Evolutionary conservation across 2,329 filamentous ascomycete species (phyloP).

Genomic region (Anthostomella pinea): DNA sequence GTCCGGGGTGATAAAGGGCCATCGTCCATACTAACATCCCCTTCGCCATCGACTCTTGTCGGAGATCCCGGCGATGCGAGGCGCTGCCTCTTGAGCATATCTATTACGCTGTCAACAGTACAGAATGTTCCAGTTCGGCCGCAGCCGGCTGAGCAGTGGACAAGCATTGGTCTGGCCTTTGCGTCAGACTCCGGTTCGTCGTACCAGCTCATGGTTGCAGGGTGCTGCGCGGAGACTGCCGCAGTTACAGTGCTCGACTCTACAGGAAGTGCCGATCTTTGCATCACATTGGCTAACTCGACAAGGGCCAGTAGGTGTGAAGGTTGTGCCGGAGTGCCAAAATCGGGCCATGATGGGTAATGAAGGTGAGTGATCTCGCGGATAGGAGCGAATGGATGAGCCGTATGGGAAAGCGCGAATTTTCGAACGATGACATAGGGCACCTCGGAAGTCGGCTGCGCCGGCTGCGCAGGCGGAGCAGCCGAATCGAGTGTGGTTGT

Average conservation of each 20-base stretch:
- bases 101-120: slow-evolving; percentile 91
- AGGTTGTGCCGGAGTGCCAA: slow-evolving; percentile 87
- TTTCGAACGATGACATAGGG: slow-evolving; percentile 83
- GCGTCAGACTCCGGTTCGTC: slow-evolving; percentile 58
- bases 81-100: slow-evolving; percentile 90
- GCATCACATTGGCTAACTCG: slow-evolving; percentile 80
- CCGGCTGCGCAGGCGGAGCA: slow-evolving; percentile 27
- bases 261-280: slow-evolving; percentile 51
- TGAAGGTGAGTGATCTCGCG: slow-evolving; percentile 93
- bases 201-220: slow-evolving; percentile 43
- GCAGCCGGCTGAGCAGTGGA: slow-evolving; percentile 95
- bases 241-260: slow-evolving; percentile 40
- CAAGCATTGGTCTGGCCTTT: slow-evolving; percentile 68
- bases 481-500: slow-evolving; percentile 42
- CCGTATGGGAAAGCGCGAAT: slow-evolving; percentile 75
- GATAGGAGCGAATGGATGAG: slow-evolving; percentile 78
- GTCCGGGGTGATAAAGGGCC: slow-evolving; percentile 30
- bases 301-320: slow-evolving; percentile 82
- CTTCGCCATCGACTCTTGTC: slow-evolving; percentile 36
- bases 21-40: slow-evolving; percentile 45
- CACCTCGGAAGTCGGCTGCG: slow-evolving; percentile 46
- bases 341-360: slow-evolving; percentile 96
- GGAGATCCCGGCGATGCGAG: slow-evolving; percentile 31
- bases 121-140: slow-evolving; percentile 95
- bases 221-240: slow-evolving; percentile 25